Conservation (phyloP, 148 eudicot genomes). For the Limonium bicolor region DNA sequence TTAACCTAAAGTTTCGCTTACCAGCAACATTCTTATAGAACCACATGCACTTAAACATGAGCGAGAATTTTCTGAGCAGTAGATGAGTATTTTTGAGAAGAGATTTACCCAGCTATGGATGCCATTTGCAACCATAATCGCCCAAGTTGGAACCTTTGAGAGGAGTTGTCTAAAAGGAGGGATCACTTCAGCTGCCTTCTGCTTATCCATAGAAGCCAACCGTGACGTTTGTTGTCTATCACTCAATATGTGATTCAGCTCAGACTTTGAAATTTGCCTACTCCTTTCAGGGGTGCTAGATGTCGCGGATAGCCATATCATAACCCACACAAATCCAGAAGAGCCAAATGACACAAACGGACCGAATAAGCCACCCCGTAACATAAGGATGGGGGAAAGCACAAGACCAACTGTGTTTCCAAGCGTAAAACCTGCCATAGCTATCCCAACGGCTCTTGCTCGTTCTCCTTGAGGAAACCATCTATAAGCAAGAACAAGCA, state of each 20-base stretch:
- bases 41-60: too few species aligned
- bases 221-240: constrained; percentile 13
- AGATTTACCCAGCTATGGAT: constrained; percentile 90
- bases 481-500: constrained; percentile 30
- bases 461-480: constrained; percentile 88
- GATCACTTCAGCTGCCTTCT: constrained; percentile 25
- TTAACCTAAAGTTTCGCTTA: too few species aligned
- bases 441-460: constrained; percentile 86
- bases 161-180: constrained; percentile 74
- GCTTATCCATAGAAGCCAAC: constrained; percentile 17
- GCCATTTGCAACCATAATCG: constrained; percentile 77
- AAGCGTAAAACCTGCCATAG: constrained; percentile 96
- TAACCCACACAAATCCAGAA: constrained; percentile 82
- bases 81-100: too few species aligned
- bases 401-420: constrained; percentile 86
- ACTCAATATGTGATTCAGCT: constrained; percentile 55
- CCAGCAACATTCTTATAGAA: too few species aligned
- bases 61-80: too few species aligned
- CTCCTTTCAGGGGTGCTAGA: constrained; percentile 74
- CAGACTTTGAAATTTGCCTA: constrained; percentile 56
- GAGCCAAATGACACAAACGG: constrained; percentile 92
- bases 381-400: constrained; percentile 88
- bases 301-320: constrained; percentile 89
- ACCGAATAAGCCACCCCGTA: constrained; percentile 74
- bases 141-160: constrained; percentile 81